phyloP scores from a whole-genome alignment of 352 stramenopile genomes.

The Phytophthora melonis region DNA sequence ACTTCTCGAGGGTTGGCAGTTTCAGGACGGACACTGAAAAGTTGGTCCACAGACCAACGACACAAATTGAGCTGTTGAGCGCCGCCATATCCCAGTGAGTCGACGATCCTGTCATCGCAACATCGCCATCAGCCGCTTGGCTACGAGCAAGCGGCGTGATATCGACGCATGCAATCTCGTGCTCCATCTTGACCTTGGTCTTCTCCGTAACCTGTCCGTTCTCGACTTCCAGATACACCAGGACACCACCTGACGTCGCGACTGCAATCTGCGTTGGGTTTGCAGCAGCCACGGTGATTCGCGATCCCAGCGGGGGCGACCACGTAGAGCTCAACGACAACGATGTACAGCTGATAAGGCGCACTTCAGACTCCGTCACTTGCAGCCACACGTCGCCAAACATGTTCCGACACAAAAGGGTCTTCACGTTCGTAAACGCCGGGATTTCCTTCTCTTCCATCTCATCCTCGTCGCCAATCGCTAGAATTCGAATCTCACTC shows the following conservation, averaged over 20 bases:
- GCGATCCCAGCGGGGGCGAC: constrained; percentile 61
- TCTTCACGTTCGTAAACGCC: constrained; percentile 89
- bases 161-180: constrained; percentile 96
- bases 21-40: constrained; percentile 91
- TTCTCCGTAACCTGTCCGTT: constrained; percentile 65
- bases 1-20: constrained; percentile 78
- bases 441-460: constrained; percentile 94
- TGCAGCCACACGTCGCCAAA: constrained; percentile 91
- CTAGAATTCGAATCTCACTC: constrained; percentile 96
- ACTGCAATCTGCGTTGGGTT: constrained; percentile 95
- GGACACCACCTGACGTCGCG: constrained; percentile 89
- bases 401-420: constrained; percentile 95
- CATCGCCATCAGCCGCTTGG: constrained; percentile 51
- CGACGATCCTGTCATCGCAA: constrained; percentile 60
- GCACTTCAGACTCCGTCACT: constrained; percentile 93
- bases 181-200: constrained; percentile 82
- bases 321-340: constrained; percentile 82
- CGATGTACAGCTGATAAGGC: constrained; percentile 83
- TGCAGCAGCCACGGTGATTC: constrained; percentile 86
- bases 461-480: constrained; percentile 91
- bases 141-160: constrained; percentile 68
- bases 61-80: constrained; percentile 70
- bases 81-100: constrained; percentile 70
- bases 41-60: constrained; percentile 93
- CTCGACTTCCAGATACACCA: constrained; percentile 92